These are phyloP conservation scores for Pichia sporocuriosa DNA, from an alignment of 805 yeast species.

Conservation along the genomic window DNA sequence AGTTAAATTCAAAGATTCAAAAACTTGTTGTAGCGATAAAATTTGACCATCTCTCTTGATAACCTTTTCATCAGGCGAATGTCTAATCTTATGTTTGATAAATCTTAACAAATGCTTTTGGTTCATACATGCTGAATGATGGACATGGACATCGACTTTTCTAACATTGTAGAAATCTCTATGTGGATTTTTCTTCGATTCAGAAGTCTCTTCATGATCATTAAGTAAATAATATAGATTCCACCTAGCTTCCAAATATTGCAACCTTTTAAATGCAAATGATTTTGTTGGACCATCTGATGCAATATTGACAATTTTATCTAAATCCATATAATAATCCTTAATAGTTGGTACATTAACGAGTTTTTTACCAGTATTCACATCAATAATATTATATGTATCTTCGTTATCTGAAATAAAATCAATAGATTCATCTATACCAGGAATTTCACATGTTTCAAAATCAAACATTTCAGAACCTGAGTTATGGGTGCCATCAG, in stretches of 20 bases:
- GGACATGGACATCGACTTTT: slow-evolving; percentile 97
- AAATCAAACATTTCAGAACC: slow-evolving; percentile 44
- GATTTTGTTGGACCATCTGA: slow-evolving; percentile 96
- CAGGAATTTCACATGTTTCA: slow-evolving; percentile 49
- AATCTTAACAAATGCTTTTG: slow-evolving; percentile 93
- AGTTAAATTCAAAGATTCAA: slow-evolving; percentile 80
- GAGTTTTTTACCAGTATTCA: slow-evolving; percentile 29
- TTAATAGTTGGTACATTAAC: slow-evolving; percentile 72
- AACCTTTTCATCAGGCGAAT: slow-evolving; percentile 79
- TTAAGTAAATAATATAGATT: slow-evolving; percentile 80
- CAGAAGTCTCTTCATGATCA: slow-evolving; percentile 88
- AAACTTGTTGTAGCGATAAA: slow-evolving; percentile 81
- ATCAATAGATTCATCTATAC: slow-evolving; percentile 32
- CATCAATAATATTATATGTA: slow-evolving; percentile 46
- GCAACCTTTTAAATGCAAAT: slow-evolving; percentile 89
- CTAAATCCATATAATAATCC: slow-evolving; percentile 82
- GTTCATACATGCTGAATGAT: slow-evolving; percentile 98
- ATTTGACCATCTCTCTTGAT: slow-evolving; percentile 89
- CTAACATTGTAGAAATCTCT: slow-evolving; percentile 95
- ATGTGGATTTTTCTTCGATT: slow-evolving; percentile 89
- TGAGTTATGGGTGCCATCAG: background rate
- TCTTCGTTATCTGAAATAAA: slow-evolving; percentile 50
- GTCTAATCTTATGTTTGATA: slow-evolving; percentile 89
- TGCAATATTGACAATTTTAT: slow-evolving; percentile 62
- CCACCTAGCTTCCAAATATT: slow-evolving; percentile 96